Conservation (phyloP, 2,329 filamentous ascomycete species). For the Alternaria postmessia region DNA sequence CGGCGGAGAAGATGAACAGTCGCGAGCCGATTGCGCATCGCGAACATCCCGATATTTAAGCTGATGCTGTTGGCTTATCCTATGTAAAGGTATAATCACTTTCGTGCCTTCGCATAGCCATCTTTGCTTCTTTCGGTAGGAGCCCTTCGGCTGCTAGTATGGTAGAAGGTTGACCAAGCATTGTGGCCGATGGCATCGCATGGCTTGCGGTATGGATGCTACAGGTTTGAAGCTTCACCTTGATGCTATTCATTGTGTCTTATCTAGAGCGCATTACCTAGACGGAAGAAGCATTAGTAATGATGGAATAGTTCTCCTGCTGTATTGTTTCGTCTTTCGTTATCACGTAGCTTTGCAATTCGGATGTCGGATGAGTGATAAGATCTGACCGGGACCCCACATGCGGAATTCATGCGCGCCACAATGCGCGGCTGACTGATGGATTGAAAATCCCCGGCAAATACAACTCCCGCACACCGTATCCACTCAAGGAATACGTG, state of each 20-base stretch:
- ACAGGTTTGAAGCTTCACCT: background rate
- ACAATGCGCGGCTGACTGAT: constrained; percentile 8
- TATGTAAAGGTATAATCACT: background rate
- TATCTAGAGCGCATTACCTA: background rate
- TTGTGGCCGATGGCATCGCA: background rate
- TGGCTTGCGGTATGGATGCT: background rate
- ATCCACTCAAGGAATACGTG: background rate
- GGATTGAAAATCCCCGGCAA: constrained; percentile 12
- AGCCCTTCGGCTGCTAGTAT: background rate
- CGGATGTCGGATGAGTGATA: background rate
- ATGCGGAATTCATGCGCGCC: constrained; percentile 9
- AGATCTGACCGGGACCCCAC: background rate
- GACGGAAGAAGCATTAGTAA: background rate
- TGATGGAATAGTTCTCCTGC: background rate
- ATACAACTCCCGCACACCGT: background rate
- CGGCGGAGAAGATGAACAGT: constrained; percentile 1
- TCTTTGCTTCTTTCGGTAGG: background rate
- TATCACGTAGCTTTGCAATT: background rate
- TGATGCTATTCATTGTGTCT: background rate
- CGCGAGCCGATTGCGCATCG: background rate
- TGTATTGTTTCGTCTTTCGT: background rate
- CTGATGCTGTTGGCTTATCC: background rate
- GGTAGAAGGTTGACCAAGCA: background rate
- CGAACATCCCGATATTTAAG: background rate
- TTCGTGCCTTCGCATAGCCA: background rate